A percentile compares a stretch with the other conserved stretches of the same genome.
These are phyloP conservation scores for Begonia masoniana DNA, from an alignment of 306 rosid species.

Conservation along the genomic window DNA sequence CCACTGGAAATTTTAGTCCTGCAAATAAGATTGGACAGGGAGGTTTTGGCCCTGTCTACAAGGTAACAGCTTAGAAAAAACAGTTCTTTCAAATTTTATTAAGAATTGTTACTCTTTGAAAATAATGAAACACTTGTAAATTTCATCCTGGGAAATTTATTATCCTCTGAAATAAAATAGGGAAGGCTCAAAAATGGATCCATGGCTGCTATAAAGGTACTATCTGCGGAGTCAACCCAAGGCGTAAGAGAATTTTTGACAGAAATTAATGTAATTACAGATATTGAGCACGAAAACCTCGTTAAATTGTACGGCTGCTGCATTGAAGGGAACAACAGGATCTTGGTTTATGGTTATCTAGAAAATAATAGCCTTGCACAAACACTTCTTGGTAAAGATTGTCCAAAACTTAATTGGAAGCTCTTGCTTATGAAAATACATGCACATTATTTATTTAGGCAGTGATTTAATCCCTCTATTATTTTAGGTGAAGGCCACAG, in stretches of 20 bases:
- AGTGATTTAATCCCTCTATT: slow-evolving; percentile 15
- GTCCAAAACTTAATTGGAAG: slow-evolving; percentile 4
- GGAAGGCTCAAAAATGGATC: slow-evolving; percentile 45
- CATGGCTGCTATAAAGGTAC: slow-evolving; percentile 56
- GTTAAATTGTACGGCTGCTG: slow-evolving; percentile 79
- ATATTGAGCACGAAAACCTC: slow-evolving; percentile 58
- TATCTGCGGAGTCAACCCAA: slow-evolving; percentile 58
- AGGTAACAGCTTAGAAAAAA: slow-evolving; percentile 26
- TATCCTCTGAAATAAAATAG: slow-evolving; percentile 18
- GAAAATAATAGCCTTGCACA: slow-evolving; percentile 76
- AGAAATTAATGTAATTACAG: slow-evolving; percentile 64
- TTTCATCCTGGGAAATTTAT: slow-evolving; percentile 6
- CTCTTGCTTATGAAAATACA: too few species aligned
- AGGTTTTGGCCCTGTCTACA: slow-evolving; percentile 83
- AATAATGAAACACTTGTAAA: slow-evolving; percentile 3
- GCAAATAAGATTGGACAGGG: slow-evolving; percentile 67
- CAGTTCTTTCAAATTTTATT: not conserved
- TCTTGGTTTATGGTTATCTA: slow-evolving; percentile 79
- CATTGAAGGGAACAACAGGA: slow-evolving; percentile 47
- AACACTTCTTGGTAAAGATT: slow-evolving; percentile 47
- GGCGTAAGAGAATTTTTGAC: slow-evolving; percentile 62
- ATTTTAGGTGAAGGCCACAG: slow-evolving; percentile 36
- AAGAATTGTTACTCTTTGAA: not conserved
- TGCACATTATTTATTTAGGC: too few species aligned
- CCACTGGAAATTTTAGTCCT: slow-evolving; percentile 38